These are phyloP conservation scores for Oehlia diaphana DNA, from an alignment of 192 early-diverging fungal species.

Conservation along the genomic window DNA sequence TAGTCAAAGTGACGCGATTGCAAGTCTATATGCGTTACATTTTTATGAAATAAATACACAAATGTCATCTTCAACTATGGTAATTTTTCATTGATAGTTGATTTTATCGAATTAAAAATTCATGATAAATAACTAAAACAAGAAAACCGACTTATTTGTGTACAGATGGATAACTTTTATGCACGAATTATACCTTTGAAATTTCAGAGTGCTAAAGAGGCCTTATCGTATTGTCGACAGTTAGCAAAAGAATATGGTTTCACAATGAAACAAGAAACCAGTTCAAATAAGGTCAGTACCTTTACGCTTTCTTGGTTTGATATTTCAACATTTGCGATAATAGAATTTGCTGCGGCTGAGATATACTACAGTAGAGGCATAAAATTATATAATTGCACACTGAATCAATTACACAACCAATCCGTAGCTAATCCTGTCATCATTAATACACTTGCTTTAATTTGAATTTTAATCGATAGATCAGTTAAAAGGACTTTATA, in stretches of 20 bases:
- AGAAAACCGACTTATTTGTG: not conserved
- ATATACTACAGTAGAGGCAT: not conserved
- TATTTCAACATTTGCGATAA: too few relatives aligned
- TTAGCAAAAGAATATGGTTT: slow-evolving; percentile 52
- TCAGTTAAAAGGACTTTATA: too few relatives aligned
- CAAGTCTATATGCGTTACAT: not conserved
- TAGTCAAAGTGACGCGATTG: not conserved
- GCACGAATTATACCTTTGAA: slow-evolving; percentile 46
- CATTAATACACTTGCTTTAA: too few relatives aligned
- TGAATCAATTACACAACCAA: too few relatives aligned
- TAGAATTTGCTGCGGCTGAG: slow-evolving; percentile 10
- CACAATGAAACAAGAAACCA: slow-evolving; percentile 61
- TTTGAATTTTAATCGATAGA: too few relatives aligned
- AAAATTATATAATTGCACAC: too few relatives aligned
- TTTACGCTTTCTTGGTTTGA: not conserved
- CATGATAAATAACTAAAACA: not conserved
- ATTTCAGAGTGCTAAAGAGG: slow-evolving; percentile 46
- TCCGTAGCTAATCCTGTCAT: too few relatives aligned
- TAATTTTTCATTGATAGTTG: not conserved
- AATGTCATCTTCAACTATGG: not conserved
- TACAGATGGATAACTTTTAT: slow-evolving; percentile 55
- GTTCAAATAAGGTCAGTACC: slow-evolving; percentile 50
- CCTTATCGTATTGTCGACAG: slow-evolving; percentile 47
- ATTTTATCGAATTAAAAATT: not conserved
- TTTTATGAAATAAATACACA: not conserved